Evolutionary conservation across 73 alveolate genomes (phyloP).

Genomic region (Paramecium sonneborni): DNA sequence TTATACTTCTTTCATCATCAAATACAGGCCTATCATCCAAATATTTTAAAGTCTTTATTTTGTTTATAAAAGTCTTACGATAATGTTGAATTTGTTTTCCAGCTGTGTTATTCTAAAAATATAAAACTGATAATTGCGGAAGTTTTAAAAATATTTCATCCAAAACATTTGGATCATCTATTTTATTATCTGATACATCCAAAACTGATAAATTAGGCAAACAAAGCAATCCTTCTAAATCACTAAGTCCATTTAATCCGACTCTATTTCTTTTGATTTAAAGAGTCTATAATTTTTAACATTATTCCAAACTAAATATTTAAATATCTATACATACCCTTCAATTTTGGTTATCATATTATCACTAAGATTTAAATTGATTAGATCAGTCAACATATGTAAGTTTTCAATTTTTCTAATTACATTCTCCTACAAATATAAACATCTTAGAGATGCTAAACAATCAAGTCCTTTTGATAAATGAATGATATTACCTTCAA

Average conservation of each 20-base stretch:
- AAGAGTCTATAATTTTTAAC: constrained; percentile 74
- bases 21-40: constrained; percentile 93
- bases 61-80: constrained; percentile 90
- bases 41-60: constrained; percentile 87
- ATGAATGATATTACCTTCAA: constrained; percentile 64
- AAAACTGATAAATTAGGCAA: constrained; percentile 84
- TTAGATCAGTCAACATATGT: constrained; percentile 77
- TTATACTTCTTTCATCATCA: constrained; percentile 82
- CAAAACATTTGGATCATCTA: constrained; percentile 72
- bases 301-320: constrained; percentile 10
- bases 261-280: constrained; percentile 90
- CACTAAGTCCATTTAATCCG: constrained; percentile 84
- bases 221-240: constrained; percentile 86
- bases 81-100: constrained; percentile 89
- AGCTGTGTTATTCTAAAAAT: constrained; percentile 92
- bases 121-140: constrained; percentile 91
- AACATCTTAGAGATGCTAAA: constrained; percentile 74
- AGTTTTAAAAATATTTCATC: constrained; percentile 87
- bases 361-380: constrained; percentile 88
- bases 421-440: constrained; percentile 90
- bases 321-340: constrained; percentile 33
- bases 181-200: constrained; percentile 94
- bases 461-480: constrained; percentile 75
- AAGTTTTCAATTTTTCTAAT: constrained; percentile 90
- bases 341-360: constrained; percentile 88